Percentiles rank a stretch among this genome's conserved stretches.
Evolutionary conservation across 139 green algal genomes (phyloP).

Genomic region (Trebouxia sp.): DNA sequence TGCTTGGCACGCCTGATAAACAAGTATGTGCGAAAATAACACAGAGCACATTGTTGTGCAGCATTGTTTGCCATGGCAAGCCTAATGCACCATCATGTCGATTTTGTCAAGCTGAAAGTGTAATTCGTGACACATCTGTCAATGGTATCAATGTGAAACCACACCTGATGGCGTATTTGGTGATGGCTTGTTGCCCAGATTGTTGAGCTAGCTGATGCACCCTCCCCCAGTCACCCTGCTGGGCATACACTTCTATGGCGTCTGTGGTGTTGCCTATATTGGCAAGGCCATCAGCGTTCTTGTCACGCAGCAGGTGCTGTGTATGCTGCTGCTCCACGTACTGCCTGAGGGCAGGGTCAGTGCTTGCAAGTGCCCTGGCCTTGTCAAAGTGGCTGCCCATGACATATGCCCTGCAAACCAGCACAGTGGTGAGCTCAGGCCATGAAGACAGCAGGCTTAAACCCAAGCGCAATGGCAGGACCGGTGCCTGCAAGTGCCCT

Average conservation of each 20-base stretch:
- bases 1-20: too few relatives aligned
- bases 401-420: slow-evolving; percentile 50
- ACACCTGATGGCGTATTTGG: slow-evolving; percentile 45
- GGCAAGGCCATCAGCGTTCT: slow-evolving; percentile 59
- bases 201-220: slow-evolving; percentile 65
- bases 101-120: too few relatives aligned
- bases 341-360: slow-evolving; percentile 55
- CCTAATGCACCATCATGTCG: too few relatives aligned
- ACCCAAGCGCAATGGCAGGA: slow-evolving; percentile 50
- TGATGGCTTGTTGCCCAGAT: slow-evolving; percentile 49
- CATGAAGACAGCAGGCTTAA: neutral
- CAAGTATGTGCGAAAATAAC: too few relatives aligned
- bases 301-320: slow-evolving; percentile 48
- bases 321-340: slow-evolving; percentile 72
- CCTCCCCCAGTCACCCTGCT: slow-evolving; percentile 65
- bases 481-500: slow-evolving; percentile 51
- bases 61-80: too few relatives aligned
- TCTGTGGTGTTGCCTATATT: slow-evolving; percentile 41
- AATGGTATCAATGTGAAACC: too few relatives aligned
- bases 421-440: neutral
- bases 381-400: slow-evolving; percentile 61
- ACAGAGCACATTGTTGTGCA: too few relatives aligned
- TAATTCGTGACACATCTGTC: too few relatives aligned
- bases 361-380: slow-evolving; percentile 52
- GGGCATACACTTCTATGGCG: slow-evolving; percentile 63